Evolutionary conservation across 2,329 filamentous ascomycete genomes (phyloP), one percentile per base, ranked within the genome.

Genomic region (Aureobasidium subglaciale): DNA sequence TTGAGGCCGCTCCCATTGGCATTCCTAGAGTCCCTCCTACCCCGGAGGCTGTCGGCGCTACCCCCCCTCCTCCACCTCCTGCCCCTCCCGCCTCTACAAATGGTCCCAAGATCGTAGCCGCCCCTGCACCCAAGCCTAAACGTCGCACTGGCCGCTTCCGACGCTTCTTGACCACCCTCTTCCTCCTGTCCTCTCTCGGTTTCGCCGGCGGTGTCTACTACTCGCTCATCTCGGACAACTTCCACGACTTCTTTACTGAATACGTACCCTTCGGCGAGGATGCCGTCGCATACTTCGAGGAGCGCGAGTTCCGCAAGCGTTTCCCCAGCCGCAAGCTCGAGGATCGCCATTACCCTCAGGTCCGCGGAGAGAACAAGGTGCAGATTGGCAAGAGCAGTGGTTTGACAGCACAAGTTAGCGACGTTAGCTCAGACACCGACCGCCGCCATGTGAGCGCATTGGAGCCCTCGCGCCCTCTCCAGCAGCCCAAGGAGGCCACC

Each of bases 181-280:
- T 91, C 59, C 73, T 96, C 41, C 80, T 96, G 25, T 84, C 87
- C 24, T 83, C 83, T 5, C 72, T 95, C 41, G 85, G 87, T 35
- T 99, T 96, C 65, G 88, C 82, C 56, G 90, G 90, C 61, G 90
- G 92, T 63, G 85, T 96, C 55, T 96, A 88, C 78, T 93, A 95
- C 72, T 92, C 93, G 55, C 84, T 95, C 61, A 81, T 93, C 72
- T 95, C 87, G 68, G 93, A 99, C 77, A 96, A 90, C 74, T 99
- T 97, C 81, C 92, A 99, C 74, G 93, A 99, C 73, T 93, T 96
- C 78, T 99, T 99, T 75, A 97, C 91, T 65, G 91, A 96, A 74
- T 99, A 92, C 71, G 75, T 99, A 16, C 93, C 93, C 20, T 96
- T 88, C 63, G 93, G 91, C 65, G 93, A 99, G 74, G 89, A 96